A percentile compares a stretch with the other conserved stretches of the same genome.
Conservation (phyloP, 306 rosid species). For the Albizia julibrissin region DNA sequence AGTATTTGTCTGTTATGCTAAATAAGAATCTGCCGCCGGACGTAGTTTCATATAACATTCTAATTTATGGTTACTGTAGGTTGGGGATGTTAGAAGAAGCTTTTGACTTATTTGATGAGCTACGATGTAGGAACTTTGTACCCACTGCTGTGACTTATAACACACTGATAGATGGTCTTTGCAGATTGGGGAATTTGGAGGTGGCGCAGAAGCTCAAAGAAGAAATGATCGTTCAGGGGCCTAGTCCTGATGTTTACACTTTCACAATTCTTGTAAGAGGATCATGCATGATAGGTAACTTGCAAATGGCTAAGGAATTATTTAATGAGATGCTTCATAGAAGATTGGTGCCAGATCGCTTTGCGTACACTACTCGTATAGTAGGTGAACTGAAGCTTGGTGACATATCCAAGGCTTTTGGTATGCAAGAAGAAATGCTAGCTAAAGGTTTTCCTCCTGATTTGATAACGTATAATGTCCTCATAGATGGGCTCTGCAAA, state of each 20-base stretch:
- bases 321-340: slow-evolving; percentile 69
- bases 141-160: slow-evolving; percentile 72
- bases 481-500: slow-evolving; percentile 61
- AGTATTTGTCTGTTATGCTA: slow-evolving; percentile 46
- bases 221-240: slow-evolving; percentile 60
- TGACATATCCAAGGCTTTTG: slow-evolving; percentile 56
- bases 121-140: slow-evolving; percentile 39
- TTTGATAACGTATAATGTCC: slow-evolving; percentile 68
- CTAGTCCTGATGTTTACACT: slow-evolving; percentile 66
- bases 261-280: slow-evolving; percentile 73
- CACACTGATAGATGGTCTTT: slow-evolving; percentile 71
- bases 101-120: slow-evolving; percentile 60
- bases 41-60: slow-evolving; percentile 62
- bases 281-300: slow-evolving; percentile 56
- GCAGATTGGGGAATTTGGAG: slow-evolving; percentile 71
- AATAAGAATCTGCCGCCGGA: slow-evolving; percentile 57
- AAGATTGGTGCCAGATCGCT: slow-evolving; percentile 67
- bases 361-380: slow-evolving; percentile 64
- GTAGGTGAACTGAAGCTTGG: slow-evolving; percentile 72
- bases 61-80: slow-evolving; percentile 66
- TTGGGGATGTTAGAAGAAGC: slow-evolving; percentile 58
- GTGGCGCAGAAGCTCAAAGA: slow-evolving; percentile 55
- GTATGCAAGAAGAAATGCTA: slow-evolving; percentile 76
- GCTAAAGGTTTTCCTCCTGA: slow-evolving; percentile 69
- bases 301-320: slow-evolving; percentile 61